phyloP scores from a whole-genome alignment of 1,284 basidiomycete genomes.

The Megacollybia platyphylla region DNA sequence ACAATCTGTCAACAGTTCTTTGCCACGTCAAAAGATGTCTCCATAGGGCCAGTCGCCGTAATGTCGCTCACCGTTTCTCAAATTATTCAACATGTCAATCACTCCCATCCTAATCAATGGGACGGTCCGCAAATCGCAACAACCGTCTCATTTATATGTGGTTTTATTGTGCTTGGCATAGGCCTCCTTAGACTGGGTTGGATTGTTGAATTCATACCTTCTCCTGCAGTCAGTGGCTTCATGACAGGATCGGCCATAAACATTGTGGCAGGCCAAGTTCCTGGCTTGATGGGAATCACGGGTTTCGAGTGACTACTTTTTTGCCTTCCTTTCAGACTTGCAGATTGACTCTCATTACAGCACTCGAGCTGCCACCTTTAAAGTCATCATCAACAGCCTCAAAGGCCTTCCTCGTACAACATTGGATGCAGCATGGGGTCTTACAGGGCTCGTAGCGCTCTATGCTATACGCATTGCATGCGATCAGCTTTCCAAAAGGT shows the following conservation, averaged over 20 bases:
- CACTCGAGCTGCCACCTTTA: constrained; percentile 76
- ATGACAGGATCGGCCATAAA: constrained; percentile 88
- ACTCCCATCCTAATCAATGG: constrained; percentile 41
- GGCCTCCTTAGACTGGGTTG: constrained; percentile 90
- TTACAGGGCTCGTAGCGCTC: constrained; percentile 63
- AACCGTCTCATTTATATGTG: constrained; percentile 78
- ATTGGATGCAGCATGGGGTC: constrained; percentile 85
- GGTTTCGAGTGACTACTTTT: constrained; percentile 56
- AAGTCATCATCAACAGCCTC: constrained; percentile 86
- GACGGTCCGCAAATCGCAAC: constrained; percentile 69
- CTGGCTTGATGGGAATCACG: constrained; percentile 74
- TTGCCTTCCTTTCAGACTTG: neutral
- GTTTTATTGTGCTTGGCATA: constrained; percentile 87
- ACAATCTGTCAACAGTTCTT: constrained; percentile 44
- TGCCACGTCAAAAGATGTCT: constrained; percentile 91
- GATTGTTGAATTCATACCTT: constrained; percentile 91
- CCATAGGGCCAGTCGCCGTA: constrained; percentile 93
- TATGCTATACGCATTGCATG: constrained; percentile 68
- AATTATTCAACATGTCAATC: constrained; percentile 60
- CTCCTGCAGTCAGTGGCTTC: constrained; percentile 86
- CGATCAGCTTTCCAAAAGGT: constrained; percentile 45
- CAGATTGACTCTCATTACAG: constrained; percentile 21
- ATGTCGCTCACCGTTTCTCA: constrained; percentile 90
- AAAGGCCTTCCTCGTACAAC: constrained; percentile 66
- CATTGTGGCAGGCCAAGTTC: constrained; percentile 78